phyloP scores from a whole-genome alignment of 306 rosid genomes.

The Quercus agrifolia region DNA sequence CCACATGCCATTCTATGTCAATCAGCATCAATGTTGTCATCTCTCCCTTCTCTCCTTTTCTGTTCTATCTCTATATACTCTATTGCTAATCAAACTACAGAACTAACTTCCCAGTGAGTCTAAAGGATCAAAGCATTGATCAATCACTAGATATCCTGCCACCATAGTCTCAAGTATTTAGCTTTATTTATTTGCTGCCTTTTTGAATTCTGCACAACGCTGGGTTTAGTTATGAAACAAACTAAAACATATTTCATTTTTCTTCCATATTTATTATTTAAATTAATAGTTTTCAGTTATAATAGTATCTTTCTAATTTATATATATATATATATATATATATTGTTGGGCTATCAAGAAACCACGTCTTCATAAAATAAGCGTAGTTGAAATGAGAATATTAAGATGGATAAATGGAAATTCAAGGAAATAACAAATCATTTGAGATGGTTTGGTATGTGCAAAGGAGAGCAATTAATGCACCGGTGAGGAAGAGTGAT shows the following conservation, averaged over 20 bases:
- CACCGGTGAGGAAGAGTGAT: no score
- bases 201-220: background rate
- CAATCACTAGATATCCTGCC: background rate
- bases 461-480: no score
- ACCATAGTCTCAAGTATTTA: background rate
- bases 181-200: background rate
- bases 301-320: no score
- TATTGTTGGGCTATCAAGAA: no score
- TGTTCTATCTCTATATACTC: background rate
- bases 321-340: no score
- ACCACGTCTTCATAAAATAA: no score
- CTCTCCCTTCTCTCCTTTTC: background rate
- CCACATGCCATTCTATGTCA: background rate
- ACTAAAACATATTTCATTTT: background rate
- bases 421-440: no score
- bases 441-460: no score
- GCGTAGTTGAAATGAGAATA: no score
- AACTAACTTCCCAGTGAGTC: background rate
- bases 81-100: background rate
- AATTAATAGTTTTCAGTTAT: background rate
- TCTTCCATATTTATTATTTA: background rate
- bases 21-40: background rate
- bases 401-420: no score
- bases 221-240: background rate
- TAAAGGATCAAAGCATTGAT: background rate